Conservation (phyloP, 257 asterid species). For the Solanum peruvianum region DNA sequence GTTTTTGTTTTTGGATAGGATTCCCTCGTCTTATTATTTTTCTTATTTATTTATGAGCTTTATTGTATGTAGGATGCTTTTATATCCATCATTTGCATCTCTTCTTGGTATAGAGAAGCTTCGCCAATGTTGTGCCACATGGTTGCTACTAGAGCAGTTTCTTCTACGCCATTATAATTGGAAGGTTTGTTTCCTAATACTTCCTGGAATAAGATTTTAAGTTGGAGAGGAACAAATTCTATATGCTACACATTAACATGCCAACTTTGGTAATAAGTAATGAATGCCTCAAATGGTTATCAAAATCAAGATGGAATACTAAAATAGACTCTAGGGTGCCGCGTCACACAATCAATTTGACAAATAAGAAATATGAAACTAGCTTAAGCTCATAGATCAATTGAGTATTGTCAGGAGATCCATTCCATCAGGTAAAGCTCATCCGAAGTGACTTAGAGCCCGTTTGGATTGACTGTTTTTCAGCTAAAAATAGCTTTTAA, state of each 20-base stretch:
- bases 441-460: not conserved
- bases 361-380: not conserved
- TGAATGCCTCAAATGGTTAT: not conserved
- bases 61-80: slow-evolving; percentile 46
- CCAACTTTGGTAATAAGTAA: not conserved
- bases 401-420: not conserved
- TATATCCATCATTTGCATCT: slow-evolving; percentile 87
- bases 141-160: slow-evolving; percentile 94
- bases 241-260: not conserved
- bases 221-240: not conserved
- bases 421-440: not conserved
- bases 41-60: not conserved
- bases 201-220: not conserved
- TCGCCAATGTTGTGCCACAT: slow-evolving; percentile 85
- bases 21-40: not conserved
- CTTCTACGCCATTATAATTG: slow-evolving; percentile 76
- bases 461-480: not conserved
- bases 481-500: not conserved
- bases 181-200: slow-evolving; percentile 49
- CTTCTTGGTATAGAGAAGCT: slow-evolving; percentile 96
- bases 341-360: not conserved
- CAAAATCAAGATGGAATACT: not conserved
- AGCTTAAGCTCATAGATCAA: not conserved
- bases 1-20: not conserved
- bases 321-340: not conserved